Evolutionary conservation across 495 filamentous ascomycete genomes (phyloP).

Genomic region (Aspergillus heteromorphus): DNA sequence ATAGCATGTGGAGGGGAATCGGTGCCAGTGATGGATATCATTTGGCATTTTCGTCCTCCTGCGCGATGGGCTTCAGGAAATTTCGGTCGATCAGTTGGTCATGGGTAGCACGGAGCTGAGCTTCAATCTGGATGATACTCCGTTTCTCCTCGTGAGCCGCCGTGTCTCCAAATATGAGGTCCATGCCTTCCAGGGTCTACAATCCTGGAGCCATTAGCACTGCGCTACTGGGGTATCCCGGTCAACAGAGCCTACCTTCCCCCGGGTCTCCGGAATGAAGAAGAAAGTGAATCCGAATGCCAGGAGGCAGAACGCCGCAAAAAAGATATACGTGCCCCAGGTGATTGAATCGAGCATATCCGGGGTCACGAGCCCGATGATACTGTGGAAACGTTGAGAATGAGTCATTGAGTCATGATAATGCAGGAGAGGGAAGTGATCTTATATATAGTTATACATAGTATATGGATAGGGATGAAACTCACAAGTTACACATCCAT

Average conservation of each 20-base stretch:
- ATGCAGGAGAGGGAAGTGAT: not conserved
- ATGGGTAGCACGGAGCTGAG: conserved; percentile 48
- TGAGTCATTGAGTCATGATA: not conserved
- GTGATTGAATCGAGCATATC: conserved; percentile 65
- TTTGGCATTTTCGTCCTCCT: conserved; percentile 19
- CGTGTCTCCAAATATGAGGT: conserved; percentile 70
- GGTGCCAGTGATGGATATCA: not conserved
- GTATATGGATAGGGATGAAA: not conserved
- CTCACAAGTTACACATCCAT: conserved; percentile 42
- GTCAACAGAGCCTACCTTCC: conserved; percentile 23
- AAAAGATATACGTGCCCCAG: conserved; percentile 78
- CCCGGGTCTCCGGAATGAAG: conserved; percentile 59
- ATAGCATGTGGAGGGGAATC: not conserved
- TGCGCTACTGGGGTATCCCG: not conserved
- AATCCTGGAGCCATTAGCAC: not conserved
- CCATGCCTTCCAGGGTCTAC: conserved; percentile 53
- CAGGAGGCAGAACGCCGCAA: conserved; percentile 63
- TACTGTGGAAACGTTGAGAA: conserved; percentile 25
- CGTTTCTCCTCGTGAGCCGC: conserved; percentile 65
- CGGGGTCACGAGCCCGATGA: conserved; percentile 71
- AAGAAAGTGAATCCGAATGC: conserved; percentile 56
- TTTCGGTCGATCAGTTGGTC: conserved; percentile 17
- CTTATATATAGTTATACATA: too few relatives aligned
- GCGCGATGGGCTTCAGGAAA: conserved; percentile 20
- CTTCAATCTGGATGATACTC: conserved; percentile 67